Percentiles rank a stretch among this genome's conserved stretches.
Conservation (phyloP, 208 protist species). For the Acanthamoeba triangularis region DNA sequence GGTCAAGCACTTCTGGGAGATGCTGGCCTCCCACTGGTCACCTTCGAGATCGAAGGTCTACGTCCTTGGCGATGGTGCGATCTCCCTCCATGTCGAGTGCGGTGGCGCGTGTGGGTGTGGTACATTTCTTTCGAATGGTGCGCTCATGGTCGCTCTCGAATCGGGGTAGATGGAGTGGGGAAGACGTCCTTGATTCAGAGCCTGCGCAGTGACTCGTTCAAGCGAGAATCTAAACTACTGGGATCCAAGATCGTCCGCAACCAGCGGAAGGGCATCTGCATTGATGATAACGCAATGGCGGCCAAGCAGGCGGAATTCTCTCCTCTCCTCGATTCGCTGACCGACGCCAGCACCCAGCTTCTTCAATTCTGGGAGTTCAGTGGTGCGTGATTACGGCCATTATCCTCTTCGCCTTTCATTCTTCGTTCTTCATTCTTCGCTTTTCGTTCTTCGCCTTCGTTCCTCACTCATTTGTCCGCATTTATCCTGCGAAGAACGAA, state of each 20-base stretch:
- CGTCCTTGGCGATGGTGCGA: background rate
- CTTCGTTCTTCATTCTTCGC: no score
- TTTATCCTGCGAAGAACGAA: no score
- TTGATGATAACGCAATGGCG: background rate
- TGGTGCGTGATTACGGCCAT: no score
- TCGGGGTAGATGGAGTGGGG: background rate
- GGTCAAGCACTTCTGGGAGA: background rate
- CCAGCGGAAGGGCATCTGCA: background rate
- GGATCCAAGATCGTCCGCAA: background rate
- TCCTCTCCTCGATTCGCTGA: background rate
- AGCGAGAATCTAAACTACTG: background rate
- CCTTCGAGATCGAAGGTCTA: background rate
- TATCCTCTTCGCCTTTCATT: background rate
- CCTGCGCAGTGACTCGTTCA: background rate
- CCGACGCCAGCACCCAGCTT: background rate
- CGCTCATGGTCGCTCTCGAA: background rate
- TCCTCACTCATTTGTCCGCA: no score
- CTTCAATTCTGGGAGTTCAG: constrained; percentile 35
- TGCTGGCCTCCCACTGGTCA: background rate
- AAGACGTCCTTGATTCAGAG: constrained; percentile 5
- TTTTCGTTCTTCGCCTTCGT: no score
- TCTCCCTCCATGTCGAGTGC: background rate
- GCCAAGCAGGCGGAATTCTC: background rate
- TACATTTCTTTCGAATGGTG: no score
- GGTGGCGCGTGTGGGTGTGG: no score